phyloP scores from a whole-genome alignment of 306 rosid species.

The Corylus avellana region DNA sequence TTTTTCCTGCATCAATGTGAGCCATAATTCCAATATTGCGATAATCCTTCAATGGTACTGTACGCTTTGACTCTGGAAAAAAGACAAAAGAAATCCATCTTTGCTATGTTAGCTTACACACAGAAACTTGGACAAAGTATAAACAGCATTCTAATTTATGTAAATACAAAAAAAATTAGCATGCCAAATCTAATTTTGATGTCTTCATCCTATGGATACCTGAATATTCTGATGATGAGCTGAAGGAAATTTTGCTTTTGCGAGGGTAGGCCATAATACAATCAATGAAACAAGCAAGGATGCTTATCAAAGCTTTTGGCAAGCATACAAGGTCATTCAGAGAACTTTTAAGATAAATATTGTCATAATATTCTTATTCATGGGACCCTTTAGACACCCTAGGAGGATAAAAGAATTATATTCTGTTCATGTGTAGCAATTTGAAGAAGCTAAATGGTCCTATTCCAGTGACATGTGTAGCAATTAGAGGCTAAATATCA shows the following conservation, averaged over 20 bases:
- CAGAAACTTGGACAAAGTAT: constrained; percentile 19
- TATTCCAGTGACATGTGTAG: neutral
- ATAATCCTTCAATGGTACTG: constrained; percentile 70
- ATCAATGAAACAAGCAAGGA: neutral
- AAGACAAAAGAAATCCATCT: constrained; percentile 24
- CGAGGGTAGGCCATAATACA: neutral
- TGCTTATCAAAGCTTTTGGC: neutral
- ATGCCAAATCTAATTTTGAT: neutral
- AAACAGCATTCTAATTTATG: constrained; percentile 1
- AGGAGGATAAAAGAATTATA: neutral
- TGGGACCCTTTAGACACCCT: neutral
- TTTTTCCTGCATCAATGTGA: constrained; percentile 96
- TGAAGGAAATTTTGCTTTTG: neutral
- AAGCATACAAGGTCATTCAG: neutral
- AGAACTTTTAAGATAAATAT: neutral
- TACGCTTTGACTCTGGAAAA: constrained; percentile 55
- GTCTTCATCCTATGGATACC: neutral
- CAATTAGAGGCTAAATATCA: neutral
- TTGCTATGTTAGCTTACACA: constrained; percentile 7
- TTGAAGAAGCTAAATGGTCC: constrained; percentile 3
- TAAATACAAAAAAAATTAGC: neutral
- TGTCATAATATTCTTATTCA: neutral
- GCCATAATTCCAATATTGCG: constrained; percentile 99
- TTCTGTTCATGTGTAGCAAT: neutral
- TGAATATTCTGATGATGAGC: neutral